Conservation (phyloP, 352 stramenopile species). For the Achlya hypogyna region DNA sequence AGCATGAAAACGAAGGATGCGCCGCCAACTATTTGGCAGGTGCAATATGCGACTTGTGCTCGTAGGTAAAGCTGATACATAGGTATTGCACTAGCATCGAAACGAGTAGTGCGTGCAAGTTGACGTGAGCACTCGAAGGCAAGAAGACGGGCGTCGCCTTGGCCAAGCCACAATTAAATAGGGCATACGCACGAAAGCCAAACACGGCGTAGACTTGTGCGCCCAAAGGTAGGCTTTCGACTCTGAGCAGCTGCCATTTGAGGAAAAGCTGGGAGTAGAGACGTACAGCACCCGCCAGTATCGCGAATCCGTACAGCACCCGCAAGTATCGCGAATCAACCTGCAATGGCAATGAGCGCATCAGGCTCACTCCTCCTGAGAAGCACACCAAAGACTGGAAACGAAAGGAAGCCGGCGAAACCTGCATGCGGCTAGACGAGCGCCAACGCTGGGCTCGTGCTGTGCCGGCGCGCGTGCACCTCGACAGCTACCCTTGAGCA, state of each 20-base stretch:
- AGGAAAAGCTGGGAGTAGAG: slow-evolving; percentile 91
- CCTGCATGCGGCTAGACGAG: slow-evolving; percentile 1
- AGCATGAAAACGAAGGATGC: not conserved
- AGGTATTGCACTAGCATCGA: slow-evolving; percentile 86
- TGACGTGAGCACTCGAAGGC: slow-evolving; percentile 63
- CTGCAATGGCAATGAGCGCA: slow-evolving; percentile 73
- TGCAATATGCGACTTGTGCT: slow-evolving; percentile 40
- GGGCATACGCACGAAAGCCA: slow-evolving; percentile 90
- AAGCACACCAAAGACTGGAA: slow-evolving; percentile 43
- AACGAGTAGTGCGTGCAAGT: slow-evolving; percentile 80
- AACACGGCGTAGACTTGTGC: slow-evolving; percentile 92
- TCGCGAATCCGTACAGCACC: no score
- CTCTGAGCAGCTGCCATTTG: slow-evolving; percentile 84
- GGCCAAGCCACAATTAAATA: slow-evolving; percentile 90
- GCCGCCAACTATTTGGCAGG: slow-evolving; percentile 8
- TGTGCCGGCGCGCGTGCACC: not conserved
- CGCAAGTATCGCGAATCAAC: slow-evolving; percentile 88
- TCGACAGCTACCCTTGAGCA: not conserved
- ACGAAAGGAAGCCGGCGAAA: slow-evolving; percentile 34
- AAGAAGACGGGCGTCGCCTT: slow-evolving; percentile 65
- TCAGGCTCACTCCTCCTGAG: slow-evolving; percentile 64
- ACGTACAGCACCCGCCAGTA: slow-evolving; percentile 81
- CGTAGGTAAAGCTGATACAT: slow-evolving; percentile 83
- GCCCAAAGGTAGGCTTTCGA: slow-evolving; percentile 86
- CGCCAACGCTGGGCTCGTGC: not conserved